Conservation (phyloP, 2,329 filamentous ascomycete genomes). For the Kalmusia sp. region DNA sequence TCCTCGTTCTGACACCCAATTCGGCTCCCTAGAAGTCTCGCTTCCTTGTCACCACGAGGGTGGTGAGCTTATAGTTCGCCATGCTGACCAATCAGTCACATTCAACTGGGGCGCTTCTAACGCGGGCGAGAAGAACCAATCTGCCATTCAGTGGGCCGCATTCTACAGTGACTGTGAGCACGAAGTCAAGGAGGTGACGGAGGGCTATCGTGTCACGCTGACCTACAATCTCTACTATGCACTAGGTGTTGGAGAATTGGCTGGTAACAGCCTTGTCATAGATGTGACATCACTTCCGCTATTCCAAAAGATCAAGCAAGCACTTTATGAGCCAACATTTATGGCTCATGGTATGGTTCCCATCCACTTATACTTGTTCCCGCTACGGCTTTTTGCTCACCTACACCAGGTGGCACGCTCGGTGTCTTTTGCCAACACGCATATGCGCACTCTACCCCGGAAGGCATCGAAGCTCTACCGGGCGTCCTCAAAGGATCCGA, state of each 20-base stretch:
- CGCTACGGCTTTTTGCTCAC: neutral
- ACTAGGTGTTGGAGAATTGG: conserved; percentile 22
- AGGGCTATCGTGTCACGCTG: conserved; percentile 59
- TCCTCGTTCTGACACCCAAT: conserved; percentile 56
- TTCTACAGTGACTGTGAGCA: conserved; percentile 63
- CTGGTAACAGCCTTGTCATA: conserved; percentile 26
- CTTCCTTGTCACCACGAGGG: conserved; percentile 52
- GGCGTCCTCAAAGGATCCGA: conserved; percentile 56
- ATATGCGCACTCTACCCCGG: conserved; percentile 52
- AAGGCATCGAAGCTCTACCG: conserved; percentile 36
- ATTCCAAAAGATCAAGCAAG: conserved; percentile 38
- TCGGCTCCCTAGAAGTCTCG: conserved; percentile 63
- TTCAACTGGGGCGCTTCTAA: conserved; percentile 53
- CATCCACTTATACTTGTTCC: conserved; percentile 4
- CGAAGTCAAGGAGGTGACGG: conserved; percentile 50
- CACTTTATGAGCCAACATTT: conserved; percentile 44
- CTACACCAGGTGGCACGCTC: conserved; percentile 48
- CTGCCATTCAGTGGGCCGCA: conserved; percentile 55
- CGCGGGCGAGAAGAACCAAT: neutral
- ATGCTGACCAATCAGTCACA: conserved; percentile 41
- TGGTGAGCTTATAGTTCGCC: conserved; percentile 54
- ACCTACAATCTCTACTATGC: conserved; percentile 64
- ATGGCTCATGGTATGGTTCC: conserved; percentile 46
- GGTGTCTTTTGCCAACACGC: conserved; percentile 57
- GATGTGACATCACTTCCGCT: conserved; percentile 47